Evolutionary conservation across 1,284 basidiomycete genomes (phyloP).

Genomic region (Coriolopsis trogii): DNA sequence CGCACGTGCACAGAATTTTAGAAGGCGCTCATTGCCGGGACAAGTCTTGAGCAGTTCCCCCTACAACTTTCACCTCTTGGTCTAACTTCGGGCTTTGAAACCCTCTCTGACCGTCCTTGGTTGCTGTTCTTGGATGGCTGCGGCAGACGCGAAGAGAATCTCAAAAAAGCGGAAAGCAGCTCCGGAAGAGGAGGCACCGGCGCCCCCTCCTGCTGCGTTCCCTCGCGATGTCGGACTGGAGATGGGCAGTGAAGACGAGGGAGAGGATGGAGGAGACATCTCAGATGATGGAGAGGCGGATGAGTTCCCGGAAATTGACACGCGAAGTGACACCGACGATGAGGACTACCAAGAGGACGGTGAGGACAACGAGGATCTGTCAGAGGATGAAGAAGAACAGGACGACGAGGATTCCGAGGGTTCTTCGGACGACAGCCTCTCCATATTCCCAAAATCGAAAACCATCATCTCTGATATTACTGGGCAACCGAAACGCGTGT

Average conservation of each 20-base stretch:
- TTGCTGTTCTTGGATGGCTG: slow-evolving; percentile 34
- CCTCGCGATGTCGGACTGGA: slow-evolving; percentile 53
- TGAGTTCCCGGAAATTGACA: slow-evolving; percentile 61
- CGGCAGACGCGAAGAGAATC: slow-evolving; percentile 36
- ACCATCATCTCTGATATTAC: slow-evolving; percentile 81
- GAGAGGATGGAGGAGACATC: slow-evolving; percentile 48
- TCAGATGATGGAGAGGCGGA: slow-evolving; percentile 46
- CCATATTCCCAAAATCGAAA: slow-evolving; percentile 67
- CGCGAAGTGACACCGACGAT: slow-evolving; percentile 51
- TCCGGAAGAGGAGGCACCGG: slow-evolving; percentile 24
- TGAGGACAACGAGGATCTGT: slow-evolving; percentile 41
- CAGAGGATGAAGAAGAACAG: slow-evolving; percentile 38
- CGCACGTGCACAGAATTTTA: slow-evolving; percentile 27
- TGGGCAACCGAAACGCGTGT: slow-evolving; percentile 87
- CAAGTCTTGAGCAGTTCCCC: no score
- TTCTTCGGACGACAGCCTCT: slow-evolving; percentile 42
- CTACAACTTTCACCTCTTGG: no score
- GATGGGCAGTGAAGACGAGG: slow-evolving; percentile 75
- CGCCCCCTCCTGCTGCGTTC: slow-evolving; percentile 33
- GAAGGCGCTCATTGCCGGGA: slow-evolving; percentile 26
- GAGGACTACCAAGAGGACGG: slow-evolving; percentile 42
- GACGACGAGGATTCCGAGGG: slow-evolving; percentile 38
- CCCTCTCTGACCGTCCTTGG: slow-evolving; percentile 5
- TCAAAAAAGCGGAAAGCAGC: slow-evolving; percentile 62
- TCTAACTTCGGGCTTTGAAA: no score